Evolutionary conservation across 805 yeast genomes (phyloP).

Genomic region (Candida sonorensis): DNA sequence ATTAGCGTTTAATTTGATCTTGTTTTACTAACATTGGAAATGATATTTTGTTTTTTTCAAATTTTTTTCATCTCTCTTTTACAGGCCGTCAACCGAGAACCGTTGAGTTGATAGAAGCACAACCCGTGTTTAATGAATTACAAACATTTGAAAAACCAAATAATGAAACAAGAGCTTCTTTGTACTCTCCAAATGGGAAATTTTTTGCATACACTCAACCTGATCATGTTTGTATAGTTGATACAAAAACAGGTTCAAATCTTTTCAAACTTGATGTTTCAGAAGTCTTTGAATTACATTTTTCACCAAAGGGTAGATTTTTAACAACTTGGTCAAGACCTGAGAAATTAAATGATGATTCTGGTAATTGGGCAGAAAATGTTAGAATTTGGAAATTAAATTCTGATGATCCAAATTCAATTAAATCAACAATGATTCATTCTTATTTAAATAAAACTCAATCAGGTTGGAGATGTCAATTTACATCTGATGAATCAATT

Average conservation of each 20-base stretch:
- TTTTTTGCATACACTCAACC: slow-evolving; percentile 72
- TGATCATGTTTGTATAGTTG: slow-evolving; percentile 46
- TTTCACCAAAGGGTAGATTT: slow-evolving; percentile 83
- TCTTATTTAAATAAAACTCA: slow-evolving; percentile 75
- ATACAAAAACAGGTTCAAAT: slow-evolving; percentile 45
- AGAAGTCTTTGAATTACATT: slow-evolving; percentile 75
- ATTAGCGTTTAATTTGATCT: neutral
- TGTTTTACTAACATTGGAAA: neutral
- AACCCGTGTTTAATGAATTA: slow-evolving; percentile 31
- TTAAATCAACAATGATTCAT: slow-evolving; percentile 24
- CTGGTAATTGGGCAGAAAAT: slow-evolving; percentile 73
- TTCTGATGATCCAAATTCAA: slow-evolving; percentile 8
- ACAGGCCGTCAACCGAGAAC: slow-evolving; percentile 51
- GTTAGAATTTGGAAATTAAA: slow-evolving; percentile 65
- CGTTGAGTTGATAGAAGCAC: slow-evolving; percentile 44
- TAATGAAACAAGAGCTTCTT: slow-evolving; percentile 52
- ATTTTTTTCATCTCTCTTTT: neutral
- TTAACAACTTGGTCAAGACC: slow-evolving; percentile 91
- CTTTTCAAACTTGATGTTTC: slow-evolving; percentile 43
- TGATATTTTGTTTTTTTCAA: neutral
- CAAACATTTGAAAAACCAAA: slow-evolving; percentile 25
- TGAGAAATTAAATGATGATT: slow-evolving; percentile 49
- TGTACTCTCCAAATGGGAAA: slow-evolving; percentile 62
- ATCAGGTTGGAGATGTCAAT: slow-evolving; percentile 90
- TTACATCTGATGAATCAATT: slow-evolving; percentile 70